Percentiles rank a stretch among this genome's conserved stretches.
Conservation (phyloP, 2,329 filamentous ascomycete species). For the Aspergillus persii region DNA sequence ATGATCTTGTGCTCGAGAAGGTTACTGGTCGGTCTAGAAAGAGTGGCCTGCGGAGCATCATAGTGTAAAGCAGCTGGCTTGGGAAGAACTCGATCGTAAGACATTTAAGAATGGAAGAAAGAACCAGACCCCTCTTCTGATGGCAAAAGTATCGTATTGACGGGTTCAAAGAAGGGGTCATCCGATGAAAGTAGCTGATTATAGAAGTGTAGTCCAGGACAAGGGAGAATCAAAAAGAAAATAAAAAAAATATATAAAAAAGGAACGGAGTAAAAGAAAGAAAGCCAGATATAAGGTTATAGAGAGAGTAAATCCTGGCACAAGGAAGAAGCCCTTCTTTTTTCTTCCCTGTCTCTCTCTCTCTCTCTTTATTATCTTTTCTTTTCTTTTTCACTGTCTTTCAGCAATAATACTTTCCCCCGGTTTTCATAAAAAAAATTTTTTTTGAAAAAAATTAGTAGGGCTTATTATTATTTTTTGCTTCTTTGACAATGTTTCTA, state of each 20-base stretch:
- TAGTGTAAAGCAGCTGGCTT: slow-evolving; percentile 42
- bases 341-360: slow-evolving; percentile 8
- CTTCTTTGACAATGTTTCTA: slow-evolving; percentile 24
- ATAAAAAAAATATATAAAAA: slow-evolving; percentile 2
- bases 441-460: neutral
- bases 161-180: slow-evolving; percentile 13
- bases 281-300: slow-evolving; percentile 17
- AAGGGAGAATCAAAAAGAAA: slow-evolving; percentile 12
- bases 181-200: slow-evolving; percentile 13
- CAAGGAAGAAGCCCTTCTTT: slow-evolving; percentile 4
- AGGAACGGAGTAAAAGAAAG: slow-evolving; percentile 14
- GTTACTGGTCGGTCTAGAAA: slow-evolving; percentile 34
- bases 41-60: slow-evolving; percentile 34
- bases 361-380: slow-evolving; percentile 9
- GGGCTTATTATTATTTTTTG: neutral
- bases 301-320: slow-evolving; percentile 10
- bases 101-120: slow-evolving; percentile 37
- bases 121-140: slow-evolving; percentile 3
- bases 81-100: slow-evolving; percentile 50
- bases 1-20: slow-evolving; percentile 45
- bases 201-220: slow-evolving; percentile 7
- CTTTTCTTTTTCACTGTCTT: slow-evolving; percentile 4
- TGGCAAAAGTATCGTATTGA: slow-evolving; percentile 3
- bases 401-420: slow-evolving; percentile 15
- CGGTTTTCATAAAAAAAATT: neutral